phyloP scores from a whole-genome alignment of 129 eudicot species.

The Deinandra increscens region DNA sequence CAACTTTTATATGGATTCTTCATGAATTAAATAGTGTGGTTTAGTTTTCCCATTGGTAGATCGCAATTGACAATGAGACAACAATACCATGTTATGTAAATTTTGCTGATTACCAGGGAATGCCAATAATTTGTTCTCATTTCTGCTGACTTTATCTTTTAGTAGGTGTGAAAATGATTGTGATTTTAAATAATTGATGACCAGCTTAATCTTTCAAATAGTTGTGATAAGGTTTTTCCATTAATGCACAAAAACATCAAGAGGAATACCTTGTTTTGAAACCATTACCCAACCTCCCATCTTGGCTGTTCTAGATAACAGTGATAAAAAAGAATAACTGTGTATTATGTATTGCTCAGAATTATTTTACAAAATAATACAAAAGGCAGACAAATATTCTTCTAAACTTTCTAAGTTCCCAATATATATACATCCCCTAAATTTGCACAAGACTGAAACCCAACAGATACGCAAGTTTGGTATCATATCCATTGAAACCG shows the following conservation, averaged over 20 bases:
- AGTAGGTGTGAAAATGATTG: neutral
- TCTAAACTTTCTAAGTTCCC: slow-evolving; percentile 6
- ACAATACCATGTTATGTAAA: slow-evolving; percentile 28
- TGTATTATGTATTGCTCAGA: neutral
- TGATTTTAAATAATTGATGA: neutral
- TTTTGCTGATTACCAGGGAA: slow-evolving; percentile 30
- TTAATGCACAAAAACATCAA: no score
- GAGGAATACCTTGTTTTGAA: neutral
- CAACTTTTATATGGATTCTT: slow-evolving; percentile 21
- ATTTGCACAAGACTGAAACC: slow-evolving; percentile 17
- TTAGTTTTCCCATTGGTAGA: slow-evolving; percentile 20
- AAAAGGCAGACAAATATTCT: slow-evolving; percentile 6
- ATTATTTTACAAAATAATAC: slow-evolving; percentile 12
- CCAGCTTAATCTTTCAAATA: neutral
- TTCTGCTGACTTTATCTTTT: neutral
- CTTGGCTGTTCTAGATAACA: no score
- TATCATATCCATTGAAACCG: no score
- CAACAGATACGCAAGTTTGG: no score
- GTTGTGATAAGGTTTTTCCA: no score
- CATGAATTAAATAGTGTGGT: slow-evolving; percentile 20
- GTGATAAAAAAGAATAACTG: neutral
- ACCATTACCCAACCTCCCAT: neutral
- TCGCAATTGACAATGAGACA: slow-evolving; percentile 17
- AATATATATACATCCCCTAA: slow-evolving; percentile 16
- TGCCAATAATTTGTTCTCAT: slow-evolving; percentile 29